phyloP scores from a whole-genome alignment of 2,329 filamentous ascomycete species.

The Penicillium frequentans region DNA sequence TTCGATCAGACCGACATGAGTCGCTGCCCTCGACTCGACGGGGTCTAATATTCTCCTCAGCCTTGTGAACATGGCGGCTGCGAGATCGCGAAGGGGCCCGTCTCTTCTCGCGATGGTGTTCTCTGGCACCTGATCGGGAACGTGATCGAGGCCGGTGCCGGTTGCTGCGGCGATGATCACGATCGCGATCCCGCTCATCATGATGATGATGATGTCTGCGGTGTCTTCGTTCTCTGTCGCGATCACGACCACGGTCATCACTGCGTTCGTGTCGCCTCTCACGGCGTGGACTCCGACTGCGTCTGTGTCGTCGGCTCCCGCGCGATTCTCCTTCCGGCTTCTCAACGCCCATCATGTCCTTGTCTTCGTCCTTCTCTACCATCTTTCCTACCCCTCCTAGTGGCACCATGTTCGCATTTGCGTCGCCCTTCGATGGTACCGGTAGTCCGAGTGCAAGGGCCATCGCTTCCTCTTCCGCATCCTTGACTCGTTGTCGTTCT shows the following conservation, averaged over 20 bases:
- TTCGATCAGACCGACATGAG: constrained; percentile 22
- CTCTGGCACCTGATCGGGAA: constrained; percentile 24
- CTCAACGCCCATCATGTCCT: constrained; percentile 28
- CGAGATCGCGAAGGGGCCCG: constrained; percentile 30
- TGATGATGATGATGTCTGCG: background rate
- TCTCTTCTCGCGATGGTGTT: constrained; percentile 18
- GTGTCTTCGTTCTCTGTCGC: background rate
- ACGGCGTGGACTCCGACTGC: constrained; percentile 33
- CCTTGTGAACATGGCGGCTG: constrained; percentile 27
- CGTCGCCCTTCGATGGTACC: constrained; percentile 59
- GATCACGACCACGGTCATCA: constrained; percentile 29
- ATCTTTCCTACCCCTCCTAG: constrained; percentile 54
- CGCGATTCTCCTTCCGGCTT: constrained; percentile 21
- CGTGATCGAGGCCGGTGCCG: constrained; percentile 33
- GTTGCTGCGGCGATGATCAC: constrained; percentile 29
- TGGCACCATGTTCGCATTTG: constrained; percentile 64
- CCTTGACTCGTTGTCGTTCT: constrained; percentile 79
- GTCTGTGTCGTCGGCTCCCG: constrained; percentile 26
- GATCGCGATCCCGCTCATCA: constrained; percentile 11
- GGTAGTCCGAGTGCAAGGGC: constrained; percentile 79
- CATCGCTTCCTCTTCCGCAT: constrained; percentile 90
- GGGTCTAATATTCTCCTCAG: constrained; percentile 24
- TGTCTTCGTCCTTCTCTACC: constrained; percentile 38
- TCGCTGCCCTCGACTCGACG: constrained; percentile 20
- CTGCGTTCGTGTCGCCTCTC: constrained; percentile 31